These are phyloP conservation scores for Metschnikowia lochheadii DNA, from an alignment of 805 yeast genomes.

Conservation along the genomic window DNA sequence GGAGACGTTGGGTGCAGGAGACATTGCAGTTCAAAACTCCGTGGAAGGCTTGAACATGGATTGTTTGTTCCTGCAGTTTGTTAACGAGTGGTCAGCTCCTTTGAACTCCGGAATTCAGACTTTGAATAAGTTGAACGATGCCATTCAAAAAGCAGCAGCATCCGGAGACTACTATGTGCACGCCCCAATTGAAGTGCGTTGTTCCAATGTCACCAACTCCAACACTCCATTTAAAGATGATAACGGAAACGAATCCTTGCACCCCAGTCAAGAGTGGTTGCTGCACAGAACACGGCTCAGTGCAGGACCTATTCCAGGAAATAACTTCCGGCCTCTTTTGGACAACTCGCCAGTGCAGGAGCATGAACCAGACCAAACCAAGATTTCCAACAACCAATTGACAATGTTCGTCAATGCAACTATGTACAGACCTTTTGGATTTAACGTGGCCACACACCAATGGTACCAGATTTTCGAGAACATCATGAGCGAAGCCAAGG, in stretches of 20 bases:
- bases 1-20: conserved; percentile 60
- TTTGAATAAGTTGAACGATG: conserved; percentile 56
- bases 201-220: conserved; percentile 74
- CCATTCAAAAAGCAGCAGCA: conserved; percentile 56
- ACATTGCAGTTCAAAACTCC: conserved; percentile 68
- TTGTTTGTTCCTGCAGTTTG: conserved; percentile 89
- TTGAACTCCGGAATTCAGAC: conserved; percentile 71
- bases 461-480: conserved; percentile 87
- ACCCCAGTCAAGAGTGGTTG: conserved; percentile 47
- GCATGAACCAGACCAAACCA: conserved; percentile 42
- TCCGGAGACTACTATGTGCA: conserved; percentile 75
- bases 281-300: conserved; percentile 47
- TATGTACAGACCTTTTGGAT: conserved; percentile 89
- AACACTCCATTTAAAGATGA: conserved; percentile 31
- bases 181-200: conserved; percentile 92
- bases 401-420: conserved; percentile 90
- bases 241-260: conserved; percentile 34
- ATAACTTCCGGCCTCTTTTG: conserved; percentile 71
- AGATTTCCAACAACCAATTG: conserved; percentile 66
- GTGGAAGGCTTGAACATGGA: conserved; percentile 93
- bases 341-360: conserved; percentile 64
- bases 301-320: conserved; percentile 82
- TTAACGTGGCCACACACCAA: conserved; percentile 63
- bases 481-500: conserved; percentile 71
- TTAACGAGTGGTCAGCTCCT: conserved; percentile 97